A percentile compares a stretch with the other conserved stretches of the same genome.
Conservation (phyloP, 2,329 filamentous ascomycete genomes). For the Pseudocercospora pini-densiflorae region DNA sequence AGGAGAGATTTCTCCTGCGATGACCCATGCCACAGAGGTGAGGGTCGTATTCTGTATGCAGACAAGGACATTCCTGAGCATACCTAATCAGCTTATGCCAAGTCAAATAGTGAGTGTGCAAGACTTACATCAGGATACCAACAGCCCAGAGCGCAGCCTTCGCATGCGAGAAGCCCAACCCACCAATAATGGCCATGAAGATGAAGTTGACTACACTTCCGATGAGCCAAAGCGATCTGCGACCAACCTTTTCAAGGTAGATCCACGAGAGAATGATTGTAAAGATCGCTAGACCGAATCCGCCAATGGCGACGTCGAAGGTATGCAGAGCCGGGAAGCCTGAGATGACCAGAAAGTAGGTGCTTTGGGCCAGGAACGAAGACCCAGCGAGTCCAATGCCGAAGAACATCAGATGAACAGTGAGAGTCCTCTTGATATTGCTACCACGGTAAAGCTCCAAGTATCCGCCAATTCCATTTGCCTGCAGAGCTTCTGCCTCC, state of each 20-base stretch:
- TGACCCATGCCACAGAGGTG: neutral
- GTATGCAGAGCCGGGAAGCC: neutral
- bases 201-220: neutral
- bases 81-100: neutral
- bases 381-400: conserved; percentile 7
- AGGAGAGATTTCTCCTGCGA: conserved; percentile 2
- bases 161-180: neutral
- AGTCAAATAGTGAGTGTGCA: neutral
- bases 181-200: conserved; percentile 3
- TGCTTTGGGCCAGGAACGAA: conserved; percentile 8
- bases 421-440: neutral
- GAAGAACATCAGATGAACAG: conserved; percentile 5
- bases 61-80: conserved; percentile 5
- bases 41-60: conserved; percentile 4
- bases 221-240: neutral
- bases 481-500: neutral
- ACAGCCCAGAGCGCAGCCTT: neutral
- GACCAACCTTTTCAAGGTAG: neutral
- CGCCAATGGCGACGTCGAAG: neutral
- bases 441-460: neutral
- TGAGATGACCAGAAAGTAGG: conserved; percentile 6
- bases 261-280: neutral
- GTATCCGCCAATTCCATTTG: neutral
- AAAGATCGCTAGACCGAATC: conserved; percentile 1
- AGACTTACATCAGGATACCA: neutral